Base-by-base conservation (phyloP, 805 yeast species). In the Yamadazyma insecticola region DNA sequence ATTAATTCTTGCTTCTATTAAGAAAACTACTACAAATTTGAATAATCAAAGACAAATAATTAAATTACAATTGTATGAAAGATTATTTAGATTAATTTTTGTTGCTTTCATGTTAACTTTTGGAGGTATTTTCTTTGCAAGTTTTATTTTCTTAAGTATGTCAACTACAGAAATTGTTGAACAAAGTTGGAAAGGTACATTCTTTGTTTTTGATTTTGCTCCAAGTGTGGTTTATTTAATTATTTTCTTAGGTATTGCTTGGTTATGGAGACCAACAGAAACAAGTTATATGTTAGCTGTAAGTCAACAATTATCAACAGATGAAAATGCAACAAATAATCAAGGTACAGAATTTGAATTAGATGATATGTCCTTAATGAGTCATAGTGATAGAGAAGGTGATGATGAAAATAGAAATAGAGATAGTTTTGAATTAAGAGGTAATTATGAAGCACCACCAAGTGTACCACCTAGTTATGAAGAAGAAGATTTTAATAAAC, bases 181-280 rank as follows among this genome's bases (percentile, higher is more conserved):
- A 50, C 76, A 76, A 44, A 81, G 85, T 53, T 92, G 98, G 98
- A 85, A 89, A 60, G 75, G 86, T 26, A 76, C 94, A 50, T 89
- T 86, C 66, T 87, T 92, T 48, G 60, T 87, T 32, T 72, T 81
- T 26, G 96, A 90, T 47, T 94, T 95, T 64, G 89, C 97, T 96
- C 95, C 96, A 23, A 80, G 95, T 29, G 72, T 87, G 29, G 81
- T 88, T 10, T 92, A 87, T 61, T 86, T 84, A 51, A 60, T 80
- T 28, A 89, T 89, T 22, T 89, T 92, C 55, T 73, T 81, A 47
- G 75, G 88, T 7, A 70, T 92, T 41, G 85, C 96, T 4, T 76
- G 88, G 65, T 74, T 92, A 41, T 92, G 98, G 98, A 81, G 98
- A 58, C 99, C 99, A 32, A 90, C 97, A 0, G 92, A 83, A 45